Conservation (phyloP, 2,329 filamentous ascomycete species). For the Phoma herbarum region DNA sequence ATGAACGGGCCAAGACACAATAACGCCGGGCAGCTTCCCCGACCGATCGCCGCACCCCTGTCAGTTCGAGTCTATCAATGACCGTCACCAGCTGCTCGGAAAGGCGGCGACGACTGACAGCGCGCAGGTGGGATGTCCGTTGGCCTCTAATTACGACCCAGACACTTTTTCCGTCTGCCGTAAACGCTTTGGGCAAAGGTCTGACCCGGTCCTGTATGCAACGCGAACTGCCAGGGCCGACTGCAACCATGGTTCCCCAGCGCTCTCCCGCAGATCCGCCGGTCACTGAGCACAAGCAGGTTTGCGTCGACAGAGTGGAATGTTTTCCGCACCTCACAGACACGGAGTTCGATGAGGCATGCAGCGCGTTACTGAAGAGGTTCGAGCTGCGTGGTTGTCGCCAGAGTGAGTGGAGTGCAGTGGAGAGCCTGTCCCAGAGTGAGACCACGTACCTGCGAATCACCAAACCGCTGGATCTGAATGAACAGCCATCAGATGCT, state of each 20-base stretch:
- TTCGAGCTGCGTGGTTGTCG: constrained; percentile 25
- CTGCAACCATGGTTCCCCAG: constrained; percentile 9
- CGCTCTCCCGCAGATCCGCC: constrained; percentile 1
- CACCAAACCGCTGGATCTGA: constrained; percentile 24
- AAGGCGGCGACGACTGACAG: constrained; percentile 4
- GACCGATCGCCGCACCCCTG: constrained; percentile 16
- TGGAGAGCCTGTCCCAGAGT: constrained; percentile 27
- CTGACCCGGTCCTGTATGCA: background rate
- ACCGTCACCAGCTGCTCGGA: constrained; percentile 9
- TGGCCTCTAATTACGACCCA: constrained; percentile 3
- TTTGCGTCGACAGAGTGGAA: constrained; percentile 18
- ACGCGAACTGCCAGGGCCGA: background rate
- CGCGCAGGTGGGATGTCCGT: constrained; percentile 8
- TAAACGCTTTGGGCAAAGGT: constrained; percentile 6
- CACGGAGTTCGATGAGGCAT: constrained; percentile 43
- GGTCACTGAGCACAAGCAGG: constrained; percentile 4
- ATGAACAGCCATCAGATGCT: background rate
- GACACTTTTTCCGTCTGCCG: background rate
- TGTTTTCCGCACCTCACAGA: constrained; percentile 42
- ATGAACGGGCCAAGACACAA: constrained; percentile 20
- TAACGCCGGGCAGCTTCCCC: constrained; percentile 4
- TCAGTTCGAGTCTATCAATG: constrained; percentile 2
- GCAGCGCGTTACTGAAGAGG: constrained; percentile 25
- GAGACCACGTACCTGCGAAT: constrained; percentile 34
- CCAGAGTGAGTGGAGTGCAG: constrained; percentile 38